Conservation (phyloP, 2,329 filamentous ascomycete genomes). For the Aureobasidium sp. region DNA sequence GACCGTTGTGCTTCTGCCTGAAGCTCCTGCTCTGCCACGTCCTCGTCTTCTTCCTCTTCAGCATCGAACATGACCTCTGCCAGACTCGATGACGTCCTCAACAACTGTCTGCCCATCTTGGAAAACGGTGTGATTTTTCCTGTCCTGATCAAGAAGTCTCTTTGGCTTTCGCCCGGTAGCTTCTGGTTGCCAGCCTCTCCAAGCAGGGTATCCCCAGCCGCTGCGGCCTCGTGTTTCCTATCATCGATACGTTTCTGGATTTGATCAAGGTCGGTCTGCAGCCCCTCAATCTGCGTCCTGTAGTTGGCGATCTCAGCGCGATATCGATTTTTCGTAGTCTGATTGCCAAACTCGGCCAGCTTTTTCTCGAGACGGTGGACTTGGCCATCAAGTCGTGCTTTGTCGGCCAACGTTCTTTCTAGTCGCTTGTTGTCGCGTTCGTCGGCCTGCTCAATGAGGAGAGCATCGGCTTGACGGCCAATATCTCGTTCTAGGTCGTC, state of each 20-base stretch:
- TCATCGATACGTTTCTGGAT: conserved; percentile 76
- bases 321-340: conserved; percentile 51
- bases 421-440: conserved; percentile 57
- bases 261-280: conserved; percentile 67
- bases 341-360: conserved; percentile 48
- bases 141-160: conserved; percentile 87
- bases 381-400: conserved; percentile 56
- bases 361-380: conserved; percentile 54
- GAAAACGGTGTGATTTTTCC: conserved; percentile 97
- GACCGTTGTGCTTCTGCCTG: conserved; percentile 31
- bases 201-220: conserved; percentile 36
- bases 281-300: conserved; percentile 55
- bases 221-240: conserved; percentile 47
- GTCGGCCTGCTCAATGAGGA: conserved; percentile 56
- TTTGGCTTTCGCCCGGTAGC: conserved; percentile 71
- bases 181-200: conserved; percentile 48
- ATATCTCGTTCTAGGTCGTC: conserved; percentile 89
- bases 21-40: conserved; percentile 25
- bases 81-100: conserved; percentile 60
- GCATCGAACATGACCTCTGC: conserved; percentile 74
- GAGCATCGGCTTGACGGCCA: conserved; percentile 54
- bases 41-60: conserved; percentile 58
- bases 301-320: conserved; percentile 61
- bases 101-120: conserved; percentile 60
- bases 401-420: conserved; percentile 49